Evolutionary conservation across 192 early-diverging fungal species (phyloP).

Genomic region (Backusella liffmaniae): DNA sequence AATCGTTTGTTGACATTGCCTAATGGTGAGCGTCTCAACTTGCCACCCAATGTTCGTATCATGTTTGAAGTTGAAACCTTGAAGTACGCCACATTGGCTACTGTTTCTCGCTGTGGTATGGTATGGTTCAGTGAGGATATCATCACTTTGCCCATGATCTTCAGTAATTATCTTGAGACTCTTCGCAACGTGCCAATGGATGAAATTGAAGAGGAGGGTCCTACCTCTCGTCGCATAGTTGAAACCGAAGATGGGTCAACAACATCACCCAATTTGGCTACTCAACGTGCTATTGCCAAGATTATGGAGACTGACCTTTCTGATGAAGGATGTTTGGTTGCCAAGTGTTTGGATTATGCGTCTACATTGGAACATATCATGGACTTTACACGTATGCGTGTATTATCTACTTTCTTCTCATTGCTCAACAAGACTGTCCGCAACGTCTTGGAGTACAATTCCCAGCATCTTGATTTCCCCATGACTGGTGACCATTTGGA

Average conservation of each 20-base stretch:
- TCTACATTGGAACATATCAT: slow-evolving; percentile 89
- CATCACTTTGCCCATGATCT: slow-evolving; percentile 75
- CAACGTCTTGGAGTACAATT: slow-evolving; percentile 86
- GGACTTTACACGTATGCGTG: slow-evolving; percentile 92
- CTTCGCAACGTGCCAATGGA: slow-evolving; percentile 73
- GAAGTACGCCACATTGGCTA: slow-evolving; percentile 96
- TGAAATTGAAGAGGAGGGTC: slow-evolving; percentile 73
- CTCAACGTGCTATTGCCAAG: slow-evolving; percentile 76
- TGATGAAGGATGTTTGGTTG: slow-evolving; percentile 68
- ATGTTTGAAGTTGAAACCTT: slow-evolving; percentile 99
- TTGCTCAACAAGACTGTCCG: slow-evolving; percentile 86
- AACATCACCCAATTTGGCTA: slow-evolving; percentile 54
- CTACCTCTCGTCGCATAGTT: slow-evolving; percentile 38
- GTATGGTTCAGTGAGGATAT: slow-evolving; percentile 98
- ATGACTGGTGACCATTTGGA: slow-evolving; percentile 77
- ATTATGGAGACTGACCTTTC: slow-evolving; percentile 72
- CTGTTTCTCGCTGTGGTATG: slow-evolving; percentile 99
- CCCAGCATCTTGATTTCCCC: slow-evolving; percentile 93
- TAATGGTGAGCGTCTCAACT: slow-evolving; percentile 94
- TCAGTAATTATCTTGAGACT: slow-evolving; percentile 80
- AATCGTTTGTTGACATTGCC: slow-evolving; percentile 96
- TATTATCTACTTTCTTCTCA: slow-evolving; percentile 84
- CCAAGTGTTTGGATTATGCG: slow-evolving; percentile 67
- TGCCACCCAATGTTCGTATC: slow-evolving; percentile 95
- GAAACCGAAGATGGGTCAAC: slow-evolving; percentile 47